phyloP scores from a whole-genome alignment of 768 basidiomycete genomes.

The Tubosaeta sp. region DNA sequence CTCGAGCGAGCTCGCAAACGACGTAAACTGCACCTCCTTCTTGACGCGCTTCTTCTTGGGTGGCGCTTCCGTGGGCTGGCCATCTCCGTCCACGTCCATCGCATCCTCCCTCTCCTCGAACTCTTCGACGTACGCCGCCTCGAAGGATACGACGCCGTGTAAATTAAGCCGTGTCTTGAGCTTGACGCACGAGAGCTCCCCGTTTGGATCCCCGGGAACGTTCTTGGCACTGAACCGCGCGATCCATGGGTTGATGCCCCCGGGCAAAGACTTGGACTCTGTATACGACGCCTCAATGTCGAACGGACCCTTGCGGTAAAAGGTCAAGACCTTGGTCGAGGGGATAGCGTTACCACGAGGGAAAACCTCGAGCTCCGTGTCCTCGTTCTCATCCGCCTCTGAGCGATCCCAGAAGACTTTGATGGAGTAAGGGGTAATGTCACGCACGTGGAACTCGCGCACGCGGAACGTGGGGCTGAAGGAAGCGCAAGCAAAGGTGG shows the following conservation, averaged over 20 bases:
- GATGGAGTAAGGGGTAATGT: constrained; percentile 85
- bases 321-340: constrained; percentile 92
- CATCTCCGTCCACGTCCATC: constrained; percentile 64
- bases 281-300: constrained; percentile 85
- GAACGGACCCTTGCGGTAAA: constrained; percentile 87
- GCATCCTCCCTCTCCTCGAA: constrained; percentile 73
- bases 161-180: constrained; percentile 86
- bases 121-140: constrained; percentile 82
- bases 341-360: constrained; percentile 80
- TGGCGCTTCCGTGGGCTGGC: constrained; percentile 35
- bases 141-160: constrained; percentile 85
- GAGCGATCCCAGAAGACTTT: constrained; percentile 83
- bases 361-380: constrained; percentile 91
- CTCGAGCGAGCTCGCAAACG: constrained; percentile 62
- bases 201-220: constrained; percentile 63
- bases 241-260: constrained; percentile 81
- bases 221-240: constrained; percentile 77
- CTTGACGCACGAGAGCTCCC: constrained; percentile 80
- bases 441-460: constrained; percentile 87
- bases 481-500: constrained; percentile 96
- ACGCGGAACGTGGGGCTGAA: constrained; percentile 98
- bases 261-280: constrained; percentile 67
- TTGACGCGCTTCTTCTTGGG: constrained; percentile 85
- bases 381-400: constrained; percentile 76
- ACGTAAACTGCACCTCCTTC: constrained; percentile 79